Conservation (phyloP, 768 basidiomycete genomes). For the Phylloporus sp. region DNA sequence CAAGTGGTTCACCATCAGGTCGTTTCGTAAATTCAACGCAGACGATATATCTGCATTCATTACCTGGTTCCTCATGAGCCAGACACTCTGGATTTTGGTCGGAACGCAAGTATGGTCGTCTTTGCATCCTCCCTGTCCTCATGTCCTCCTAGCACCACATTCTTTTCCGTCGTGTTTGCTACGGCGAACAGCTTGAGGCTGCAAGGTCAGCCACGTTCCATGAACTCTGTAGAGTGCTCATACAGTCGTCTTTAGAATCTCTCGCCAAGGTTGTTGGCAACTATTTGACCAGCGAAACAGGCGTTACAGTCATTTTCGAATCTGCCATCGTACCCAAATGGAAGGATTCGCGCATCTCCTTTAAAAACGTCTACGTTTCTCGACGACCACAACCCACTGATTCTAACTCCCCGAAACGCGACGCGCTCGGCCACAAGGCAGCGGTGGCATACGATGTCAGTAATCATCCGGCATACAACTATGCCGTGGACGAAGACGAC, state of each 20-base stretch:
- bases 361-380: slow-evolving; percentile 95
- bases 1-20: slow-evolving; percentile 95
- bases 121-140: background rate
- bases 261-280: slow-evolving; percentile 86
- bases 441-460: slow-evolving; percentile 73
- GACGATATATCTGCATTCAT: slow-evolving; percentile 97
- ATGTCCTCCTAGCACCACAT: slow-evolving; percentile 64
- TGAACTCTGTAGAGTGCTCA: background rate
- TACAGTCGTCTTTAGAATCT: slow-evolving; percentile 47
- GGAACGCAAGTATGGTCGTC: slow-evolving; percentile 45
- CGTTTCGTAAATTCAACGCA: slow-evolving; percentile 90
- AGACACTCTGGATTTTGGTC: slow-evolving; percentile 91
- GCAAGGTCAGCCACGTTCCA: slow-evolving; percentile 51
- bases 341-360: slow-evolving; percentile 92
- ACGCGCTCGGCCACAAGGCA: slow-evolving; percentile 42
- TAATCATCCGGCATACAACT: slow-evolving; percentile 68
- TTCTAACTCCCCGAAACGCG: slow-evolving; percentile 12
- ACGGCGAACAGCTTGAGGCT: slow-evolving; percentile 81
- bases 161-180: slow-evolving; percentile 90
- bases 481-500: slow-evolving; percentile 57
- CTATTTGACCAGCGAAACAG: slow-evolving; percentile 90
- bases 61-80: slow-evolving; percentile 94
- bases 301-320: slow-evolving; percentile 92
- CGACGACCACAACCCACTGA: slow-evolving; percentile 50
- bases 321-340: slow-evolving; percentile 97